These are phyloP conservation scores for Cladorrhinum samala DNA, from an alignment of 495 filamentous ascomycete genomes.

Conservation along the genomic window DNA sequence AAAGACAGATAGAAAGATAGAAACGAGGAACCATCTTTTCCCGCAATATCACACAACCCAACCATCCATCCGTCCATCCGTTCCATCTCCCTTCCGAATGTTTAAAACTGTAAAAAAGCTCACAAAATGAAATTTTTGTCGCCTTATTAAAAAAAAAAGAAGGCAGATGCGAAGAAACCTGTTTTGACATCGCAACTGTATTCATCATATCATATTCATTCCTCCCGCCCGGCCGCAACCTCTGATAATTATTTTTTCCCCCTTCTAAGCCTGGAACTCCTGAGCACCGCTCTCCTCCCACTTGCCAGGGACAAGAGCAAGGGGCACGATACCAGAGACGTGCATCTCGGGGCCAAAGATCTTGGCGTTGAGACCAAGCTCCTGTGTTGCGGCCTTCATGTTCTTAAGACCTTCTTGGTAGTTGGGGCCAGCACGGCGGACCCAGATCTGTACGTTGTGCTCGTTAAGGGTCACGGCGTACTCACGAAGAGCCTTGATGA, in stretches of 20 bases:
- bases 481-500: conserved; percentile 94
- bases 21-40: neutral
- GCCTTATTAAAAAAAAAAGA: neutral
- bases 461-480: conserved; percentile 78
- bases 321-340: conserved; percentile 58
- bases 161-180: neutral
- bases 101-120: neutral
- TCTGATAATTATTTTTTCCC: neutral
- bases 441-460: conserved; percentile 99
- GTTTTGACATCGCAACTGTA: neutral
- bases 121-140: neutral
- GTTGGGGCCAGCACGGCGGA: conserved; percentile 97
- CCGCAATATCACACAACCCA: neutral
- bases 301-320: conserved; percentile 53
- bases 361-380: conserved; percentile 89
- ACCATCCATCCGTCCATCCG: neutral
- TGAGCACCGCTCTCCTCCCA: conserved; percentile 46
- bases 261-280: conserved; percentile 48
- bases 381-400: conserved; percentile 92
- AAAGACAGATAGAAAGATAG: neutral
- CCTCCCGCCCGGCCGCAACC: neutral
- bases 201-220: neutral
- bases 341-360: conserved; percentile 98
- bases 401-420: conserved; percentile 99
- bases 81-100: neutral